Evolutionary conservation across 495 filamentous ascomycete species (phyloP), one percentile per base, ranked within the genome.

Genomic region (Aspergillus campestris): DNA sequence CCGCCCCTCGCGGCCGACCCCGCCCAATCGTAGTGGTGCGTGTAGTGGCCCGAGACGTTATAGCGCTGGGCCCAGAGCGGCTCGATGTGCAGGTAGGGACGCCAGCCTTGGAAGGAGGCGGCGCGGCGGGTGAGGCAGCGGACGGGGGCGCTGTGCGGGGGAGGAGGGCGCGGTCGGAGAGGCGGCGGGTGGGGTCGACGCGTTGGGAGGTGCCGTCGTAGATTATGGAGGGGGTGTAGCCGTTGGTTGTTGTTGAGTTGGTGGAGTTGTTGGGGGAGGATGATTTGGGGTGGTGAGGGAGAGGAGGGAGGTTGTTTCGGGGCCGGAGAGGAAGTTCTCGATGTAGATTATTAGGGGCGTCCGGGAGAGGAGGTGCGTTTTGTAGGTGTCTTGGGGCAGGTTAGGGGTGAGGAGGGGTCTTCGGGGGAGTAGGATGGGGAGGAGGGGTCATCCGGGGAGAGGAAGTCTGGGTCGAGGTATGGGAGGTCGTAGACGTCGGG

Each of bases 81-180:
- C 59, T 84, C 79, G 61, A 83, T 78, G 49, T 74, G 76, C 0
- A 80, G 67, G 40, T 78, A 54, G 9, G 70, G 66, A 1, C 68
- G 67, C 78, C 78, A 83, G 59, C 84, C 84, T 50, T 87, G 84
- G 61, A 89, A 83, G n/a, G 69, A 40, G 8, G 79, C 71, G 7
- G 84, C 84, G 32, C 84, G 82, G 27, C 72, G 64, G 52, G 85
- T 81, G 47, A 87, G 77, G 64, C 84, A 87, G 30, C 77, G 74
- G 4, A 86, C 79, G 1, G 75, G 66, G 33, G 59, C 83, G 77
- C n/a, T n/a, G n/a, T n/a, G 58, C 77, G 76, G 18, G 70, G 64
- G 34, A 83, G 67, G 9, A 78, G 65, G 11, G 80, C 76, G 45
- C 77, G 76, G 53, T 79, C 72, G 24, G 78, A 81, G 49, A 72